These are phyloP conservation scores for Phytophthora ramorum DNA, from an alignment of 352 stramenopile species.

Conservation along the genomic window DNA sequence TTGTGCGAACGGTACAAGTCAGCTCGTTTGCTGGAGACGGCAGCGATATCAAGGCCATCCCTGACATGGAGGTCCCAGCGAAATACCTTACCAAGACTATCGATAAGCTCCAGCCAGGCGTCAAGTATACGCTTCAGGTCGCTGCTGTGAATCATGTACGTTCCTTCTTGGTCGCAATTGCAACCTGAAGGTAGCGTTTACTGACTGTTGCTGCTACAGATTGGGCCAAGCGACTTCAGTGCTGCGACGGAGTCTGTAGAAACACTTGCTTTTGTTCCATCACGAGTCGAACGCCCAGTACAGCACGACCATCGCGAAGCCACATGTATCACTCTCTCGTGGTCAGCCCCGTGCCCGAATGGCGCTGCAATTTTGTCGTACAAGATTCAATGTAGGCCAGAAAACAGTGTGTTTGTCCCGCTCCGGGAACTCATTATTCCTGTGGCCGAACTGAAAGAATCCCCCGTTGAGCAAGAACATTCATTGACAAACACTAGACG, in stretches of 20 bases:
- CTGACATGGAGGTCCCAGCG: constrained; percentile 42
- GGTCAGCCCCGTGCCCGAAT: constrained; percentile 61
- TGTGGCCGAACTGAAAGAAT: constrained; percentile 32
- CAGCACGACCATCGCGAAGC: constrained; percentile 43
- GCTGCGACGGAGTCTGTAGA: constrained; percentile 45
- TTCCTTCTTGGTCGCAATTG: neutral
- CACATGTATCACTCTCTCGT: constrained; percentile 54
- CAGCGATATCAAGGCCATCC: constrained; percentile 33
- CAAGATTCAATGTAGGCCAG: constrained; percentile 62
- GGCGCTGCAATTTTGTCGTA: constrained; percentile 59
- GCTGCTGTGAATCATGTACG: constrained; percentile 63
- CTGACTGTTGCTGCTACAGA: constrained; percentile 33
- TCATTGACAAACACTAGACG: neutral
- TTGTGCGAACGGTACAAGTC: constrained; percentile 51
- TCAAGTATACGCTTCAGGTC: constrained; percentile 58
- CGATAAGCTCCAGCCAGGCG: constrained; percentile 58
- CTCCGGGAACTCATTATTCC: constrained; percentile 41
- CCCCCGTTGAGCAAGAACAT: neutral
- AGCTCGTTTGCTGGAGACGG: constrained; percentile 38
- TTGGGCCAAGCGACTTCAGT: constrained; percentile 61
- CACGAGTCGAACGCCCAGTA: constrained; percentile 49
- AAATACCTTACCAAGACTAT: constrained; percentile 55
- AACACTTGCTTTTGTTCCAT: constrained; percentile 71
- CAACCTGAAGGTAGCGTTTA: neutral
- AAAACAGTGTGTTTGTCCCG: constrained; percentile 54